These are phyloP conservation scores for Castanea sativa DNA, from an alignment of 306 rosid genomes.

Conservation along the genomic window DNA sequence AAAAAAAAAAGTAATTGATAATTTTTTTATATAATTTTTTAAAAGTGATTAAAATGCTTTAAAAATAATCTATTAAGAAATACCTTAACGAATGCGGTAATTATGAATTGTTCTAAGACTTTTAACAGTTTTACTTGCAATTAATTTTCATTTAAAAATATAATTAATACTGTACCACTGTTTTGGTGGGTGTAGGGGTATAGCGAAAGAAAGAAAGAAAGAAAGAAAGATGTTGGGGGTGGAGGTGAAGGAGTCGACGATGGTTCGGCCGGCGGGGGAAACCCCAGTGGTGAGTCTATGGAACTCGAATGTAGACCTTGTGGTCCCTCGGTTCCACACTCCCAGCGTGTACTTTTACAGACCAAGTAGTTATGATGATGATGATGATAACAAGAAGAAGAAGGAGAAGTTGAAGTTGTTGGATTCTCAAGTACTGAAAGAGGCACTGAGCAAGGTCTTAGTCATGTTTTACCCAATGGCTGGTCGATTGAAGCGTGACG, in stretches of 20 bases:
- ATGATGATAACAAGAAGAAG: too few species aligned
- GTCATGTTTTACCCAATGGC: slow-evolving; percentile 84
- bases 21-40: too few species aligned
- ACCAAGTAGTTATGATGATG: not conserved
- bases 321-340: slow-evolving; percentile 63
- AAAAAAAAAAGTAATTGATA: too few species aligned
- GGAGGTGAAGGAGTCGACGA: slow-evolving; percentile 52
- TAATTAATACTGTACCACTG: too few species aligned
- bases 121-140: too few species aligned
- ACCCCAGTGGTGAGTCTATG: slow-evolving; percentile 51
- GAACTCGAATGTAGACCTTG: slow-evolving; percentile 80
- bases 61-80: too few species aligned
- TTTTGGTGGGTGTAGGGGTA: too few species aligned
- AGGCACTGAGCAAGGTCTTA: slow-evolving; percentile 60
- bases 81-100: too few species aligned
- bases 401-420: too few species aligned
- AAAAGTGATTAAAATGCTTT: too few species aligned
- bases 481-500: slow-evolving; percentile 65
- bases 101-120: too few species aligned
- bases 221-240: slow-evolving; percentile 35
- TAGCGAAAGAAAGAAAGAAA: not conserved
- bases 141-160: too few species aligned
- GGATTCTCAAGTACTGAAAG: slow-evolving; percentile 46
- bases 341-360: slow-evolving; percentile 80
- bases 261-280: slow-evolving; percentile 70